A percentile compares a stretch with the other conserved stretches of the same genome.
These are phyloP conservation scores for Tritrichomonas musculus DNA, from an alignment of 208 protist genomes.

Conservation along the genomic window DNA sequence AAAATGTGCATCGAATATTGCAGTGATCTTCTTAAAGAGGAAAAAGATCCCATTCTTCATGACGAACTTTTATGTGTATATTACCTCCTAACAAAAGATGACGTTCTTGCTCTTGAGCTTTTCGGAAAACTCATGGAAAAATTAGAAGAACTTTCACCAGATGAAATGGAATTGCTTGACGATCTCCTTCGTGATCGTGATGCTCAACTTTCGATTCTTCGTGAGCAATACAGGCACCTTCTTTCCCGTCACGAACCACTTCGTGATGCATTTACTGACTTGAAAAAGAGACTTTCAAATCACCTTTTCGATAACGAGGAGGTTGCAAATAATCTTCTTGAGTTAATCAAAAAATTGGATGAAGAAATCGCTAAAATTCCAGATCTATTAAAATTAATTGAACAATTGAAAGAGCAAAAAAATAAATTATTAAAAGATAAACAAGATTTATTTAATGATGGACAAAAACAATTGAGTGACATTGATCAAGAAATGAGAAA, in stretches of 20 bases:
- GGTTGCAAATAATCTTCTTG: neutral
- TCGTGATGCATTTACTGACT: neutral
- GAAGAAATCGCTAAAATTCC: neutral
- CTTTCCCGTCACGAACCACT: neutral
- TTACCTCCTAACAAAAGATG: neutral
- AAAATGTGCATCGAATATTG: neutral
- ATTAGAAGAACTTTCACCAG: neutral
- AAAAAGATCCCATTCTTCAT: slow-evolving; percentile 7
- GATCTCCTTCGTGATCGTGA: neutral
- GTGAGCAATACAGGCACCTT: neutral
- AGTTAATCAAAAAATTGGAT: neutral
- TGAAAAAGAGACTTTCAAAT: neutral
- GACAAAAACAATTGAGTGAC: neutral
- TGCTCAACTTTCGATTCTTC: neutral
- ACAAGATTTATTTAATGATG: neutral
- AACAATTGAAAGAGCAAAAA: neutral
- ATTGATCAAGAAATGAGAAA: neutral
- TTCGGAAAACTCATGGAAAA: neutral
- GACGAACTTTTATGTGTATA: neutral
- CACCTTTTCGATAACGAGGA: slow-evolving; percentile 19
- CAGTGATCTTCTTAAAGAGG: neutral
- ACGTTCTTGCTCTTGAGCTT: neutral
- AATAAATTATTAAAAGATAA: neutral
- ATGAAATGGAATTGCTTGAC: neutral
- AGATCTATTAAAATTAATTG: neutral